Conservation (phyloP, 2,329 filamentous ascomycete species). For the Sarocladium strictum region DNA sequence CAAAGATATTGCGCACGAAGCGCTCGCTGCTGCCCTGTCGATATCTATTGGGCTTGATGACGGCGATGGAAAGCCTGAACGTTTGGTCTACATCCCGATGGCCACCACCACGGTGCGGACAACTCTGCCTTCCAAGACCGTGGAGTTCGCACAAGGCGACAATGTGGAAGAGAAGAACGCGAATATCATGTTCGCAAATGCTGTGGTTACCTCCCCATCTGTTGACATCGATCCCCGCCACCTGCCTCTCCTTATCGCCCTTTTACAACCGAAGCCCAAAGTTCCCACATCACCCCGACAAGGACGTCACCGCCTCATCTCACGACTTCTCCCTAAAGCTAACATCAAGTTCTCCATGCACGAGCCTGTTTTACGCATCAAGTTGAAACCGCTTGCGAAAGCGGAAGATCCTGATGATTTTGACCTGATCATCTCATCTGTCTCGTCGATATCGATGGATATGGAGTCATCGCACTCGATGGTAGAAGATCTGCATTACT, state of each 20-base stretch:
- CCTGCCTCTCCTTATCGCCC: slow-evolving; percentile 74
- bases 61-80: slow-evolving; percentile 76
- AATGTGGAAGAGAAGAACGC: slow-evolving; percentile 80
- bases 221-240: slow-evolving; percentile 90
- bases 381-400: slow-evolving; percentile 71
- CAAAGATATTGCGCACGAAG: slow-evolving; percentile 91
- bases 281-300: slow-evolving; percentile 29
- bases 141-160: slow-evolving; percentile 69
- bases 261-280: slow-evolving; percentile 55
- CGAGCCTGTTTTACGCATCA: slow-evolving; percentile 87
- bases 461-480: slow-evolving; percentile 92
- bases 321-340: slow-evolving; percentile 86
- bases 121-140: slow-evolving; percentile 88
- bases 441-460: slow-evolving; percentile 89
- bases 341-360: slow-evolving; percentile 95
- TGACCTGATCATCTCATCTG: slow-evolving; percentile 89
- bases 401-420: slow-evolving; percentile 69
- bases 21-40: slow-evolving; percentile 83
- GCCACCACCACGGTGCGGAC: slow-evolving; percentile 92
- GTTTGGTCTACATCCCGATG: slow-evolving; percentile 93
- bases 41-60: slow-evolving; percentile 90
- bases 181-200: slow-evolving; percentile 93
- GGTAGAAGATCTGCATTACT: slow-evolving; percentile 80
- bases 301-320: slow-evolving; percentile 66
- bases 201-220: slow-evolving; percentile 92